Base-by-base conservation (phyloP, 2,329 filamentous ascomycete species). In the Neurospora sp. region DNA sequence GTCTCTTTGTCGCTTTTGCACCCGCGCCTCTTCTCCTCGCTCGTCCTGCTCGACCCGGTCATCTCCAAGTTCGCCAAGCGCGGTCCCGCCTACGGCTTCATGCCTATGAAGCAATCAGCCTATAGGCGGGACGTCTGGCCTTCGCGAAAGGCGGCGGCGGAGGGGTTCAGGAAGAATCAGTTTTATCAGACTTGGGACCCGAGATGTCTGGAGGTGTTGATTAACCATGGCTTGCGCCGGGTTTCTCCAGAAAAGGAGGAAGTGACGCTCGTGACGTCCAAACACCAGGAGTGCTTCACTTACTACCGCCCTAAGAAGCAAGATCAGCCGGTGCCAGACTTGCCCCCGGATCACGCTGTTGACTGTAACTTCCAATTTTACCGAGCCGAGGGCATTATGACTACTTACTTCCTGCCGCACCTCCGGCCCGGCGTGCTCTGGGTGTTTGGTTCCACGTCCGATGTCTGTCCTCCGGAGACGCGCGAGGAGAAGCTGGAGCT, bases 101-200 rank as follows among this genome's bases (percentile, higher is more conserved):
- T 83, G 0, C 87, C 88, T 4, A 73, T 80, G 70, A 81, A 84
- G 69, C 83, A 88, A 33, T 96, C 92, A 40, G 86, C 90, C 10
- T 84, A 85, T 73, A 89, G 95, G 15, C 88, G 92, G 62, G 94
- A 97, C 74, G 76, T 86, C 69, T 98, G 95, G 96, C 91, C 93
- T 0, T 93, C 91, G 0, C 87, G 91, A 10, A 81, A 83, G 67
- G 90, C 84, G 2, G 95, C 95, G 23, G 85, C 84, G 68, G 85
- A 85, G 12, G 81, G 87, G 11, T 93, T 97, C 80, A 80, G 82
- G 68, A 86, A 86, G 69, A 91, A 85, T 76, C 86, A 87, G 62
- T 97, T 97, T 81, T 97, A 97, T 80, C 84, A 88, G 73, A 75
- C 85, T 11, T 98, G 95, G 95, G 92, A 98, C 76, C 83, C 86